Evolutionary conservation across 1,284 basidiomycete species (phyloP), one percentile per base, ranked within the genome.

Genomic region (Tilletia indica): DNA sequence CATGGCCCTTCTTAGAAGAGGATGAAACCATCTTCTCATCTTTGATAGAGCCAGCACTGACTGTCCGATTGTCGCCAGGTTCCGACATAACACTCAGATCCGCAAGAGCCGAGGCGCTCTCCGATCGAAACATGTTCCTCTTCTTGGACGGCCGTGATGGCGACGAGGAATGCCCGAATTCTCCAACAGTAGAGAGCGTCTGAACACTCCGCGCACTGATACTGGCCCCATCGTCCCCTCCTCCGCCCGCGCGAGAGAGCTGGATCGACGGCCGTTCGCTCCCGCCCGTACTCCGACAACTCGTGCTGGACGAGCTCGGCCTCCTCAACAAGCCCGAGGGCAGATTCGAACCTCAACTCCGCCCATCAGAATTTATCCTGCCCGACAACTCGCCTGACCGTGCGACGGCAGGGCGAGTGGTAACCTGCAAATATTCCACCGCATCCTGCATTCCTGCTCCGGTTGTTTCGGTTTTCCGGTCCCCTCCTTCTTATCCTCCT

Each of bases 271-370:
- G 19, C 36, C 34, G 61, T 34, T 64, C 61, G 61, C 36, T 42
- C 36, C 36, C 61, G 36, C 36, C 61, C 34, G 31, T 64, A 36
- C 61, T 64, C 36, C 38, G 34, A 42, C 61, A 42, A 36, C 61
- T 64, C 8, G 6, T 19, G n/a, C 36, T 39, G 36, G 61, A 64
- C 36, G 61, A 34, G 34, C 61, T 64, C 8, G 61, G 61, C 34
- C 36, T 34, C 38, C 61, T 34, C 1, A 39, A 9, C 11, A 64
- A 36, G 12, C 31, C 61, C 31, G 61, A 16, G 12, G 36, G 34
- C 61, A 64, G 34, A 5, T 39, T 21, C 12, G 61, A 8, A 34
- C 61, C 61, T 4, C 42, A 34, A 16, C 34, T 38, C 38, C 61
- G 61, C 3, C 34, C 34, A 36, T 64, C 61, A 19, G 39, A 36